Evolutionary conservation across 805 yeast genomes (phyloP), one percentile per base, ranked within the genome.

Genomic region (Kodamaea leandrae): DNA sequence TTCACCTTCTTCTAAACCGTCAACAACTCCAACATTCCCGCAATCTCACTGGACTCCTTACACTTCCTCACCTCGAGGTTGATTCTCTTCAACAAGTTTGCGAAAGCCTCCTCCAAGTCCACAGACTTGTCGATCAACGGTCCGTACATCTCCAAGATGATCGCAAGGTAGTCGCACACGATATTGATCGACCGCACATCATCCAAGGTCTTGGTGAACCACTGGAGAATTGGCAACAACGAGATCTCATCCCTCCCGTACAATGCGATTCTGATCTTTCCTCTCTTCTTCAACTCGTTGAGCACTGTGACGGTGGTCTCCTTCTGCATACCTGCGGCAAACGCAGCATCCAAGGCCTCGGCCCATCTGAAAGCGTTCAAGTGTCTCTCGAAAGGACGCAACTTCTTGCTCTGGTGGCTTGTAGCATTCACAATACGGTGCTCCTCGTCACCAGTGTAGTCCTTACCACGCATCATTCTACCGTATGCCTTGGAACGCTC

Each of bases 1-100:
- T n/a, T n/a, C n/a, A n/a, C n/a, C n/a, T n/a, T n/a, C n/a, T n/a
- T n/a, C n/a, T 40, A 75, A 46, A 65, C 76, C 37, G 89, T 82
- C 53, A 91, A 71, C 51, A 93, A 64, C 63, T 88, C 95, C 53
- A 93, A 69, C 97, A 93, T 93, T 41, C 99, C 99, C 54, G 85
- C 88, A 32, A 93, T 80, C 58, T 80, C 83, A 60, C 83, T 85
- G 5, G 97, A 95, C 58, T 90, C 96, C 57, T 79, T 78, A 32
- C 96, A 86, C 55, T 84, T 82, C 42, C 74, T 76, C 17, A 89
- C 78, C 63, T 91, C 97, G 24, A 66, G 58, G 42, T 74, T 76
- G 19, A 91, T 72, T 53, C 78, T 79, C 56, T 75, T 76, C 51
- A 74, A 71, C 47, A 93, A 66, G 42, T 77, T 75, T 37, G 71